Evolutionary conservation across 495 filamentous ascomycete species (phyloP).

Genomic region (Clohesyomyces aquaticus): DNA sequence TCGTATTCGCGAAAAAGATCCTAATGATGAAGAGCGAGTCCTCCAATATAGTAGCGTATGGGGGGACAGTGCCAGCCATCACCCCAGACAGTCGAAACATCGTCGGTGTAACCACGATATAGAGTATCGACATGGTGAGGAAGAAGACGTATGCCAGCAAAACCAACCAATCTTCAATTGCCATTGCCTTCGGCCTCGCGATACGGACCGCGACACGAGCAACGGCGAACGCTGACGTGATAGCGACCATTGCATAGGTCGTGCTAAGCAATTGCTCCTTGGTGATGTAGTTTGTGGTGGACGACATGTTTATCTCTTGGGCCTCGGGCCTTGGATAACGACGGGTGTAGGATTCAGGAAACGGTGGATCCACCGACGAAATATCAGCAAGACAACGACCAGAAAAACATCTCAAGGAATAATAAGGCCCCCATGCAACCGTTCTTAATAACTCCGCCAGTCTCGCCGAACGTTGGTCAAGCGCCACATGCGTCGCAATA

Average conservation of each 20-base stretch:
- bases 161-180: slow-evolving; percentile 46
- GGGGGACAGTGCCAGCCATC: slow-evolving; percentile 18
- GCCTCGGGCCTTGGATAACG: background rate
- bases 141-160: slow-evolving; percentile 45
- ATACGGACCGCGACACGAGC: slow-evolving; percentile 34
- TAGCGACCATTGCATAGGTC: slow-evolving; percentile 43
- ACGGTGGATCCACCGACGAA: background rate
- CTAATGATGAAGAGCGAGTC: slow-evolving; percentile 44
- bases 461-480: no score
- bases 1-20: slow-evolving; percentile 52
- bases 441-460: no score
- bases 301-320: slow-evolving; percentile 10
- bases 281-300: slow-evolving; percentile 18
- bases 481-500: no score
- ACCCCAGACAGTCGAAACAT: slow-evolving; percentile 42
- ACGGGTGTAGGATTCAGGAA: background rate
- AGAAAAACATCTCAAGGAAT: no score
- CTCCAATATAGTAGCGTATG: slow-evolving; percentile 38
- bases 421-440: no score
- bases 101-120: slow-evolving; percentile 46
- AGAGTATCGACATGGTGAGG: slow-evolving; percentile 45
- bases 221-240: slow-evolving; percentile 42
- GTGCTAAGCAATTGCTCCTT: slow-evolving; percentile 16
- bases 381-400: background rate
- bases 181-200: slow-evolving; percentile 31